Percentiles rank a stretch among this genome's conserved stretches.
phyloP scores from a whole-genome alignment of 345 rosid genomes.

The Barbarea vulgaris region DNA sequence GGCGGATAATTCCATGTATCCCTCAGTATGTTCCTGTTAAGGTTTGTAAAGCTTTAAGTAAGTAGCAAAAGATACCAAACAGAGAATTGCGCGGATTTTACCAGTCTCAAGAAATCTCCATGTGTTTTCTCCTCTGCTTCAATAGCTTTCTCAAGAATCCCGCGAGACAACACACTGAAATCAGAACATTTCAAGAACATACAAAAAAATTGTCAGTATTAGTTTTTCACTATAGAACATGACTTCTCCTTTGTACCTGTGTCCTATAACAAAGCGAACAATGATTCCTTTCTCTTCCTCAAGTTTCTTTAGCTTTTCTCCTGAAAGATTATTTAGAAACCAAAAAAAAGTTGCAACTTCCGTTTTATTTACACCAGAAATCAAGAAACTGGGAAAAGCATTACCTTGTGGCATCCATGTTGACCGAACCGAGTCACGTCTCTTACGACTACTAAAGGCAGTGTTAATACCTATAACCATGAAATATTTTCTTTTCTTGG shows the following conservation, averaged over 20 bases:
- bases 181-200: conserved; percentile 16
- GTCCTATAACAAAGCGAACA: conserved; percentile 88
- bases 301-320: conserved; percentile 60
- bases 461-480: conserved; percentile 94
- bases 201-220: neutral
- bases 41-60: neutral
- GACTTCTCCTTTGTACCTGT: conserved; percentile 53
- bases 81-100: conserved; percentile 34
- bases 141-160: conserved; percentile 73
- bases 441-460: conserved; percentile 75
- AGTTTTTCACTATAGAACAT: conserved; percentile 7
- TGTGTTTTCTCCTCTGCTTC: conserved; percentile 69
- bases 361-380: neutral
- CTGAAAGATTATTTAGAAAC: conserved; percentile 32
- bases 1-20: conserved; percentile 77
- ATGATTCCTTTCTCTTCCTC: conserved; percentile 83
- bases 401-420: conserved; percentile 98
- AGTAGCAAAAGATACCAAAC: neutral
- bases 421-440: conserved; percentile 81
- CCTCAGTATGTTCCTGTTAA: conserved; percentile 79
- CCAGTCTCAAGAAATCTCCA: conserved; percentile 91
- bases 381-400: neutral
- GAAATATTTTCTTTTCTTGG: conserved; percentile 51
- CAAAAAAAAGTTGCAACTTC: neutral
- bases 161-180: conserved; percentile 46